Percentiles rank a stretch among this genome's conserved stretches.
Conservation (phyloP, 192 early-diverging fungal species). For the Kickxella alabastrina region DNA sequence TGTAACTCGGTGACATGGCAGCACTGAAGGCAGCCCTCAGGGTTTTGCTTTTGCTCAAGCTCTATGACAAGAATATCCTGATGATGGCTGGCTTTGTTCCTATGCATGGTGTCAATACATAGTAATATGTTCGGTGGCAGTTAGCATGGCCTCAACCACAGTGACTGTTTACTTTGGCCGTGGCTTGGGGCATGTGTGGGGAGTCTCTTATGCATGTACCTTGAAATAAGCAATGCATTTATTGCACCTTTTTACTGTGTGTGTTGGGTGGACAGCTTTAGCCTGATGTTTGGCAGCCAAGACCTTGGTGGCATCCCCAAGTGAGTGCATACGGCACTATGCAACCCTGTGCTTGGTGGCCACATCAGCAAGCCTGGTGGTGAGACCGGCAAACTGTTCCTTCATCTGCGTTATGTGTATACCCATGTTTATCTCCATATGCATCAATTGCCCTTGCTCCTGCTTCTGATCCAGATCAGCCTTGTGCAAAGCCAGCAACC, state of each 20-base stretch:
- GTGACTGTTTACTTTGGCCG: slow-evolving; percentile 35
- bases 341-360: slow-evolving; percentile 11
- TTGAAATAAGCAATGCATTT: slow-evolving; percentile 27
- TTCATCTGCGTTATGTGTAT: slow-evolving; percentile 43
- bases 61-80: slow-evolving; percentile 33
- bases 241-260: slow-evolving; percentile 18
- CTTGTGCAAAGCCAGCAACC: slow-evolving; percentile 30
- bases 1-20: slow-evolving; percentile 18
- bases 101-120: slow-evolving; percentile 40
- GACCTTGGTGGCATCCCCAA: slow-evolving; percentile 29
- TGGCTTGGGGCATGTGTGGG: slow-evolving; percentile 8
- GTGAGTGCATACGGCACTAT: slow-evolving; percentile 14
- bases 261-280: slow-evolving; percentile 18
- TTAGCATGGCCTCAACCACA: slow-evolving; percentile 34
- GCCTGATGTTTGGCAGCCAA: slow-evolving; percentile 18
- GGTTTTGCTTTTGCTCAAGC: slow-evolving; percentile 46
- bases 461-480: slow-evolving; percentile 45
- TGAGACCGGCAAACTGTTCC: slow-evolving; percentile 41
- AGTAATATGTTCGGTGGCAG: slow-evolving; percentile 36
- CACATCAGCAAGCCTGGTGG: slow-evolving; percentile 13
- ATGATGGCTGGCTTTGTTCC: slow-evolving; percentile 35
- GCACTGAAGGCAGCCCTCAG: slow-evolving; percentile 33
- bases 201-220: slow-evolving; percentile 13
- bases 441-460: slow-evolving; percentile 46
- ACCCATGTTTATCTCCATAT: slow-evolving; percentile 43